phyloP scores from a whole-genome alignment of 768 basidiomycete genomes.

The Phanerochaete carnosa region DNA sequence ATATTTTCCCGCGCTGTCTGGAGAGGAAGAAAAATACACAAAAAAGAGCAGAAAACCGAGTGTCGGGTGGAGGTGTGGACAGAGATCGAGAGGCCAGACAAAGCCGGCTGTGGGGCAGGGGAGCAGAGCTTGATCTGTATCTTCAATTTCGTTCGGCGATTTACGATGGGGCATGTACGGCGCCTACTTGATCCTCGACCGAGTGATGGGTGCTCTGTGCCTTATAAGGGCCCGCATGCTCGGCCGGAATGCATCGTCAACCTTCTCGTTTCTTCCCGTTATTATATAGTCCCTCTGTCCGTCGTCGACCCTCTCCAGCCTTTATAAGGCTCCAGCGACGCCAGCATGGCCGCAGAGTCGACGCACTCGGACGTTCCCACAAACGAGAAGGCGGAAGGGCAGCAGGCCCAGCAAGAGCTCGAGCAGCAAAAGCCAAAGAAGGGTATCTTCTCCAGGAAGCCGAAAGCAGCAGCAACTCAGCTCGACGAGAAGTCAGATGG shows the following conservation, averaged over 20 bases:
- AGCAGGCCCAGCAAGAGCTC: background rate
- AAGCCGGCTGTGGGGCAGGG: background rate
- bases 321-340: background rate
- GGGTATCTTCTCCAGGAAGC: conserved; percentile 8
- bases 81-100: background rate
- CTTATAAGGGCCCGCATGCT: conserved; percentile 9
- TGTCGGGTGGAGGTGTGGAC: background rate
- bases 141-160: background rate
- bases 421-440: background rate
- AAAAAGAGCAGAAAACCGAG: background rate
- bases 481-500: conserved; percentile 6
- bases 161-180: background rate
- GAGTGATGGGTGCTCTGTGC: background rate
- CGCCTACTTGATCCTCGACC: background rate
- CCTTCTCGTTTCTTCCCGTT: conserved; percentile 10
- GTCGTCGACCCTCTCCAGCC: conserved; percentile 3
- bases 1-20: background rate
- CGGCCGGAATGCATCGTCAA: conserved; percentile 2
- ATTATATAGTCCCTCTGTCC: conserved; percentile 1
- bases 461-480: background rate
- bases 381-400: background rate
- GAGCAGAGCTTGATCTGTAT: background rate
- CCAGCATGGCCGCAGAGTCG: conserved; percentile 9
- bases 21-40: background rate
- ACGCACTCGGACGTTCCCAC: conserved; percentile 3